phyloP scores from a whole-genome alignment of 2,329 filamentous ascomycete genomes.

The Davidsoniella virescens region DNA sequence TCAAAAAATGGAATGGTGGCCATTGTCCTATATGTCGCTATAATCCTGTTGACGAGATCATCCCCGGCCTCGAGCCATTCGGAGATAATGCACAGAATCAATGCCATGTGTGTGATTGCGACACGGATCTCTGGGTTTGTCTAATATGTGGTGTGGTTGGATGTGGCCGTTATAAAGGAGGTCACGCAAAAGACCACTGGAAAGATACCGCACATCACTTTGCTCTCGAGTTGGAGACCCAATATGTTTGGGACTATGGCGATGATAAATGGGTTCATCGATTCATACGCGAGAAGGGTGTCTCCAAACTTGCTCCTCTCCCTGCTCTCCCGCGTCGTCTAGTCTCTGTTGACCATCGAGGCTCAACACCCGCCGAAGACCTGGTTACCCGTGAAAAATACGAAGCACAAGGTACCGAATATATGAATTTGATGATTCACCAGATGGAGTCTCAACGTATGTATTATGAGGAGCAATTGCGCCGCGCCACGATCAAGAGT shows the following conservation, averaged over 20 bases:
- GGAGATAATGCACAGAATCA: conserved; percentile 47
- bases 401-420: conserved; percentile 76
- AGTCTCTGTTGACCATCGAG: not conserved
- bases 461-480: conserved; percentile 88
- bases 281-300: conserved; percentile 82
- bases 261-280: conserved; percentile 93
- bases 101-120: conserved; percentile 66
- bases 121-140: conserved; percentile 84
- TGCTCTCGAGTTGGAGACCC: conserved; percentile 78
- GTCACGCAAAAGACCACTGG: conserved; percentile 87
- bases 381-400: conserved; percentile 54
- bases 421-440: conserved; percentile 80
- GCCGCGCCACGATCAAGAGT: conserved; percentile 80
- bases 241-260: conserved; percentile 96
- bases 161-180: conserved; percentile 85
- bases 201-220: conserved; percentile 81
- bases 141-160: conserved; percentile 85
- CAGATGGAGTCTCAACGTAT: conserved; percentile 84
- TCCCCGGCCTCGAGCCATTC: conserved; percentile 28
- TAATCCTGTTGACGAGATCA: conserved; percentile 40
- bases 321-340: conserved; percentile 29
- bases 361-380: conserved; percentile 30
- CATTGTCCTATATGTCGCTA: conserved; percentile 93
- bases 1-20: conserved; percentile 89
- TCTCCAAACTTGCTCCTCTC: conserved; percentile 85